Evolutionary conservation across 2,329 filamentous ascomycete genomes (phyloP).

Genomic region (Bipolaris victoriae): DNA sequence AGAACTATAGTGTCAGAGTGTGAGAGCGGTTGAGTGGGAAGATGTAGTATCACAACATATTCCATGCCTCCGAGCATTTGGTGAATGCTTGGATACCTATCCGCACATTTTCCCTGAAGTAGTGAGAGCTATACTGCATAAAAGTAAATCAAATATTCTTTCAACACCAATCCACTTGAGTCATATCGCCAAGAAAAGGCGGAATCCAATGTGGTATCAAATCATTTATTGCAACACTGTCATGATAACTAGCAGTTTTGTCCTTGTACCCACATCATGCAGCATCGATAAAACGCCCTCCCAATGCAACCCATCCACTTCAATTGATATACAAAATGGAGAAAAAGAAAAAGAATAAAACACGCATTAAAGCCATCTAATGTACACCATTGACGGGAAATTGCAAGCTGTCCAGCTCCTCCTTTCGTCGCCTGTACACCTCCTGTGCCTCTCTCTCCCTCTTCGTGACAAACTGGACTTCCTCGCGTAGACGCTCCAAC

Average conservation of each 20-base stretch:
- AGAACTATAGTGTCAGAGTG: no score
- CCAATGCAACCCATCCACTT: conserved; percentile 10
- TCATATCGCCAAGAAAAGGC: not conserved
- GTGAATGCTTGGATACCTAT: no score
- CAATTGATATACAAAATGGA: not conserved
- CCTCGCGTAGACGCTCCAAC: conserved; percentile 77
- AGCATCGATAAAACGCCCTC: conserved; percentile 6
- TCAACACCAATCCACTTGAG: no score
- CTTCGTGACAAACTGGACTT: conserved; percentile 79
- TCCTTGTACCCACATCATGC: not conserved
- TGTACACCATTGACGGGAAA: conserved; percentile 47
- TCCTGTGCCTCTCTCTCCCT: conserved; percentile 92
- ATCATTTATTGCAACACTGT: not conserved
- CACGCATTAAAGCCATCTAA: conserved; percentile 21
- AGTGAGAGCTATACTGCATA: no score
- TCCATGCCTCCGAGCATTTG: no score
- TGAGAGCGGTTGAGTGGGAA: no score
- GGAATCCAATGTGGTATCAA: not conserved
- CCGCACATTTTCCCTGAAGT: no score
- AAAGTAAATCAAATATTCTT: no score
- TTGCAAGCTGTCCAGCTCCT: conserved; percentile 72
- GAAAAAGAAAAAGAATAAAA: not conserved
- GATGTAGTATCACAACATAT: no score
- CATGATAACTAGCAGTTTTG: not conserved
- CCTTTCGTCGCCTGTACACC: conserved; percentile 74